phyloP scores from a whole-genome alignment of 2,329 filamentous ascomycete species.

The Fusarium agapanthi region DNA sequence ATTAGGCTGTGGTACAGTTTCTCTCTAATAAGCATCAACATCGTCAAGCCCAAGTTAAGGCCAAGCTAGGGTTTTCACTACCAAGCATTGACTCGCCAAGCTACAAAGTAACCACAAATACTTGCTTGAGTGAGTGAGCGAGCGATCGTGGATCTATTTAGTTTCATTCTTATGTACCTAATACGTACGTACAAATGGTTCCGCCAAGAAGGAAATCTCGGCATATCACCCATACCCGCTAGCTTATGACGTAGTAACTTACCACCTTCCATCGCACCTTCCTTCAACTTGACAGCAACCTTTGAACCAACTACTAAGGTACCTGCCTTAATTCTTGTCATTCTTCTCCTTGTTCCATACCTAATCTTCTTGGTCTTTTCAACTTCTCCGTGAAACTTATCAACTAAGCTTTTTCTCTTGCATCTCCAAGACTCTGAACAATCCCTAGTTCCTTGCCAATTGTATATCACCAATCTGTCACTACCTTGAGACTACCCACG shows the following conservation, averaged over 20 bases:
- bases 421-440: background rate
- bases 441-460: background rate
- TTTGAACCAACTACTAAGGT: background rate
- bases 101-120: constrained; percentile 5
- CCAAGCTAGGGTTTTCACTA: constrained; percentile 12
- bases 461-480: background rate
- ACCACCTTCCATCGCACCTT: constrained; percentile 27
- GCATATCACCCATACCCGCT: constrained; percentile 26
- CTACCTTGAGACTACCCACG: background rate
- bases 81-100: constrained; percentile 29
- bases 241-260: constrained; percentile 38
- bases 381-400: background rate
- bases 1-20: constrained; percentile 4
- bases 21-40: background rate
- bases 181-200: constrained; percentile 3
- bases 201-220: constrained; percentile 39
- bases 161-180: background rate
- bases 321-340: background rate
- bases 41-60: background rate
- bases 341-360: background rate
- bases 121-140: constrained; percentile 9
- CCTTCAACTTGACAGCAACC: background rate
- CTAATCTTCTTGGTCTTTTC: constrained; percentile 1
- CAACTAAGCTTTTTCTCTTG: constrained; percentile 3
- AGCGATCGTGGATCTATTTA: constrained; percentile 19